phyloP scores from a whole-genome alignment of 768 basidiomycete genomes.

The Panus rudis region DNA sequence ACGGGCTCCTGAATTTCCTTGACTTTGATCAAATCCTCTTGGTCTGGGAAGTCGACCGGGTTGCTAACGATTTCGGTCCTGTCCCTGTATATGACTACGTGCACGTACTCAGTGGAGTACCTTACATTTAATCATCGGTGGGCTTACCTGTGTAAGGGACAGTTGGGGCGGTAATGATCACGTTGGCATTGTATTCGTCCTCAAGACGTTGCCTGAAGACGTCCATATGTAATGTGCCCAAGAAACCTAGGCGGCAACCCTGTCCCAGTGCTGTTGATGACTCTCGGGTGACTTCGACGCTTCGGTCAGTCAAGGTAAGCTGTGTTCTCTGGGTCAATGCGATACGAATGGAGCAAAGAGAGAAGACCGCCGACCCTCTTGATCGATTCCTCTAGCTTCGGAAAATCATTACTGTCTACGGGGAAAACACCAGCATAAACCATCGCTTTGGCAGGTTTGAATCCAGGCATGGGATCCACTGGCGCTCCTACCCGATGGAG shows the following conservation, averaged over 20 bases:
- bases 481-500: conserved; percentile 65
- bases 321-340: conserved; percentile 20
- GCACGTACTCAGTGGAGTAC: conserved; percentile 5
- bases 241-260: conserved; percentile 90
- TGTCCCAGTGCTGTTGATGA: conserved; percentile 92
- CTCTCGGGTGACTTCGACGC: conserved; percentile 86
- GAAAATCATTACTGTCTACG: conserved; percentile 83
- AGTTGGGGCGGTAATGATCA: conserved; percentile 93
- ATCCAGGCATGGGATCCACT: conserved; percentile 83
- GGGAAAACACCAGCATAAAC: conserved; percentile 96
- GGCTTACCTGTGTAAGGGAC: conserved; percentile 81
- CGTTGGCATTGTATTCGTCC: conserved; percentile 92
- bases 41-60: conserved; percentile 93
- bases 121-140: conserved; percentile 7
- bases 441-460: conserved; percentile 92
- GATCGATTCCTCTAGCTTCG: conserved; percentile 93
- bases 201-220: conserved; percentile 93
- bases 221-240: conserved; percentile 95
- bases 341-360: conserved; percentile 7
- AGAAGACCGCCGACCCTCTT: conserved; percentile 52
- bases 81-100: conserved; percentile 71
- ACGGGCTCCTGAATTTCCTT: conserved; percentile 85
- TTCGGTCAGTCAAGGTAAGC: conserved; percentile 82
- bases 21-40: conserved; percentile 54
- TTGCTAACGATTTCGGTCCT: conserved; percentile 63